phyloP scores from a whole-genome alignment of 257 asterid genomes.

The Nicotiana noctiflora region DNA sequence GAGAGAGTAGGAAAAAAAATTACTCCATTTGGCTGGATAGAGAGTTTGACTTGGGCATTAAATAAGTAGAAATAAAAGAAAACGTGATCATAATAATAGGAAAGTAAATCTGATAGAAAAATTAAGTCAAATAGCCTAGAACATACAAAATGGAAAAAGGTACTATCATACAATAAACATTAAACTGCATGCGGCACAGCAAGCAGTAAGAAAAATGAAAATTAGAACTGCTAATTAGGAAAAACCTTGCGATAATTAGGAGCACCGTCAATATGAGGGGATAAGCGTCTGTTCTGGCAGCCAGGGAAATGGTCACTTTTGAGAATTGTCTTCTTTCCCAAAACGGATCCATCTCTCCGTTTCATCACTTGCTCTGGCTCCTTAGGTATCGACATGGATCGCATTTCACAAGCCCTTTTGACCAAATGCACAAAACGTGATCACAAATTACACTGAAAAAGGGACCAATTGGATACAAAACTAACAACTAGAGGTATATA shows the following conservation, averaged over 20 bases:
- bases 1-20: neutral
- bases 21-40: neutral
- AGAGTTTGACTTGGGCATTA: neutral
- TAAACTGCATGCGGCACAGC: neutral
- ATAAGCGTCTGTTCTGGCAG: constrained; percentile 84
- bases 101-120: neutral
- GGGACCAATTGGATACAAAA: neutral
- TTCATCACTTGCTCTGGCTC: constrained; percentile 89
- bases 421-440: neutral
- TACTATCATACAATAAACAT: neutral
- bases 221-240: neutral
- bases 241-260: constrained; percentile 95
- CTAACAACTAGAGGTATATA: neutral
- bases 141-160: too few relatives aligned
- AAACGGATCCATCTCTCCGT: constrained; percentile 92
- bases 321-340: constrained; percentile 93
- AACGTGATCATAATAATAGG: neutral
- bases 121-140: neutral
- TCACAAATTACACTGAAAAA: neutral
- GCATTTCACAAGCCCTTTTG: neutral
- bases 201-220: neutral
- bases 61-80: neutral
- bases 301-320: constrained; percentile 99
- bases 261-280: constrained; percentile 88
- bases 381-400: constrained; percentile 58